Evolutionary conservation across 306 rosid species (phyloP).

Genomic region (Inga leiocalycina): DNA sequence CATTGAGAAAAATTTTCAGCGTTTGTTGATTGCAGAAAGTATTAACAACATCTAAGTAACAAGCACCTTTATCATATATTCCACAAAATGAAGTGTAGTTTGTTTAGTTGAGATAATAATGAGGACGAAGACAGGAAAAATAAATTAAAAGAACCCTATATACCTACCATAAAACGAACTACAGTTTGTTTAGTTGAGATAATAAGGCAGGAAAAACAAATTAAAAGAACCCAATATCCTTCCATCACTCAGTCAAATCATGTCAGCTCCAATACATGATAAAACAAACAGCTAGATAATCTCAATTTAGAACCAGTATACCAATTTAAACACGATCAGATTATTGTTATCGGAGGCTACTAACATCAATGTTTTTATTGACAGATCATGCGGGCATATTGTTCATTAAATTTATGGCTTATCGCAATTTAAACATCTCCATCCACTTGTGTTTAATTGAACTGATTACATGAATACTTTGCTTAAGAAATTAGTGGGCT

Average conservation of each 20-base stretch:
- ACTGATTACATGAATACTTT: background rate
- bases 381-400: background rate
- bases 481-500: background rate
- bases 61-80: conserved; percentile 11
- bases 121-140: background rate
- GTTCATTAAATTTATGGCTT: background rate
- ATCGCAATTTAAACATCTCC: background rate
- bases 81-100: conserved; percentile 13
- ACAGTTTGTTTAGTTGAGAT: too few relatives aligned
- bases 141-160: too few relatives aligned
- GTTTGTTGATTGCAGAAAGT: background rate
- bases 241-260: conserved; percentile 16
- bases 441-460: background rate
- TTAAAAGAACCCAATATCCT: conserved; percentile 1
- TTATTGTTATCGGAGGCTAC: background rate
- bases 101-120: conserved; percentile 25
- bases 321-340: background rate
- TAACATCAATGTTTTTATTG: background rate
- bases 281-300: background rate
- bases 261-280: conserved; percentile 19
- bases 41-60: conserved; percentile 25
- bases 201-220: background rate
- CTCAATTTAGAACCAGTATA: conserved; percentile 15
- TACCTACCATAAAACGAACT: too few relatives aligned
- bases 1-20: conserved; percentile 23